Base-by-base conservation (phyloP, 1,284 basidiomycete genomes). In the Marasmius sp. region DNA sequence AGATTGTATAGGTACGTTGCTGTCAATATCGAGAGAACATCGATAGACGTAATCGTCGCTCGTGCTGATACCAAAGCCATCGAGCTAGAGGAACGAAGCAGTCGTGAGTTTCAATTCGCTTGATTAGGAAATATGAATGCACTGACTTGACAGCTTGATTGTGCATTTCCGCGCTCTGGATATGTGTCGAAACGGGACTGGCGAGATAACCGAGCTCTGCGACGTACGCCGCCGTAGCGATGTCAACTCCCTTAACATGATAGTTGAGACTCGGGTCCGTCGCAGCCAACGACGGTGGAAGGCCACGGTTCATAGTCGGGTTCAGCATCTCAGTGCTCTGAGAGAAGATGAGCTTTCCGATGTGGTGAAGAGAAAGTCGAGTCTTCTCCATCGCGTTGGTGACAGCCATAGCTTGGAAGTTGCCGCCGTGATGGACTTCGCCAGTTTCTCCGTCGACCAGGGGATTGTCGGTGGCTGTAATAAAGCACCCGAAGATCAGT, bases 371-470 rank as follows among this genome's bases (percentile, higher is more conserved):
- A 4, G 82, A 77, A 33, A 86, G 76, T 8, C 86, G 79, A 20
- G 83, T 82, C 72, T 85, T 84, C 70, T 88, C 85, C 79, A 86
- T 85, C 8, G 82, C 80, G 63, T 84, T 84, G 5, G 85, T 83
- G 58, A 87, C 81, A 4, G 83, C 75, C 80, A 85, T 85, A n/a
- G 82, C 83, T 69, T 85, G 84, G 79, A 86, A 85, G 71, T 85
- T 84, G 6, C 85, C 84, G 16, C 85, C 85, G 66, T 85, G 83
- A 69, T 83, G 80, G 3, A 83, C 75, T 16, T 72, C 70, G 12
- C 75, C 76, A 20, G 76, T 79, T 66, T 79, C 75, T 38, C 78
- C 75, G 63, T 85, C 83, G 57, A 85, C 74, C 57, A 86, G 76
- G 8, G 84, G 85, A 70, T 86, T 85, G 68, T 85, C 85, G 37